These are phyloP conservation scores for Lachnellula cervina DNA, from an alignment of 2,329 filamentous ascomycete species.

Conservation along the genomic window DNA sequence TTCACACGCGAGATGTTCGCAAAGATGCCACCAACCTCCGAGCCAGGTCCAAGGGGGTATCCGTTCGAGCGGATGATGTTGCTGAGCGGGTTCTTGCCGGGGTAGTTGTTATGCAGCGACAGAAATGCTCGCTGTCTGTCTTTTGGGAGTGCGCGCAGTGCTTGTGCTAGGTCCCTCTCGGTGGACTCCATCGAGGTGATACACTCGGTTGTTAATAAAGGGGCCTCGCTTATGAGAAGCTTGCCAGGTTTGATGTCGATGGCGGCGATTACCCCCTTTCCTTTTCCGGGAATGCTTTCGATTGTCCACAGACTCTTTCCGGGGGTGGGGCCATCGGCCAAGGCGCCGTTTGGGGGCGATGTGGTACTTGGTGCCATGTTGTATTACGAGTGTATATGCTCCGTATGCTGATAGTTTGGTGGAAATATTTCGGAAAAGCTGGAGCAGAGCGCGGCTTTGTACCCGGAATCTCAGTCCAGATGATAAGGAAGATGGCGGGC, in stretches of 20 bases:
- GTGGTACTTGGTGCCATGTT: conserved; percentile 10
- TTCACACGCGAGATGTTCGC: conserved; percentile 33
- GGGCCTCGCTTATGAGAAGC: conserved; percentile 26
- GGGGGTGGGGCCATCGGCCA: neutral
- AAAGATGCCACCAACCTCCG: conserved; percentile 33
- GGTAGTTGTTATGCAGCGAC: conserved; percentile 9
- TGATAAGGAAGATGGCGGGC: conserved; percentile 1
- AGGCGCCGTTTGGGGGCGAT: neutral
- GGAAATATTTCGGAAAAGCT: neutral
- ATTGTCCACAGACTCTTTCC: conserved; percentile 17
- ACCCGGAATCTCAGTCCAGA: neutral
- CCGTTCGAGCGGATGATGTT: conserved; percentile 11
- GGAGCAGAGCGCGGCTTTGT: neutral
- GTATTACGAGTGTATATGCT: neutral
- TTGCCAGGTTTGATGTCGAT: conserved; percentile 25
- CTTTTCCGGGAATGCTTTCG: conserved; percentile 25
- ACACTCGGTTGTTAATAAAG: conserved; percentile 26
- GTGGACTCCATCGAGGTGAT: conserved; percentile 17
- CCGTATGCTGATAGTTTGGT: neutral
- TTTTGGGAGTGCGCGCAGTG: conserved; percentile 16
- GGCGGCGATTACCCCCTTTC: conserved; percentile 24
- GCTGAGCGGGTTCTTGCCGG: conserved; percentile 2
- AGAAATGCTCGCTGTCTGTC: conserved; percentile 19
- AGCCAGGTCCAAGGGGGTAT: conserved; percentile 10
- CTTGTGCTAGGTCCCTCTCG: conserved; percentile 21